Percentiles rank a stretch among this genome's conserved stretches.
phyloP scores from a whole-genome alignment of 2,329 filamentous ascomycete genomes.

The Cladosporium colombiae region DNA sequence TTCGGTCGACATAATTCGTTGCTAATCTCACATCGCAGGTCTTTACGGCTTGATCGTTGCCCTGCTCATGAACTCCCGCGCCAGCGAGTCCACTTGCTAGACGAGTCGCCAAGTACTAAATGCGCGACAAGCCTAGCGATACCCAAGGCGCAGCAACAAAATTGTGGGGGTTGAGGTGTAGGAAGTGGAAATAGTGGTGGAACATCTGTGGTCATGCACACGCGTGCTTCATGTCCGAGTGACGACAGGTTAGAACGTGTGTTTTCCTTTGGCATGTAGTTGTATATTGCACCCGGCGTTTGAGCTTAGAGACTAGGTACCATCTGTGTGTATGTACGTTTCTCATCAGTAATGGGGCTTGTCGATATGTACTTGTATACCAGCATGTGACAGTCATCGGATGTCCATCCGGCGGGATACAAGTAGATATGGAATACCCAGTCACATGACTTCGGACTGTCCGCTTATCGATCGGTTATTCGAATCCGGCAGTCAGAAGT shows the following conservation, averaged over 20 bases:
- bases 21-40: constrained; percentile 57
- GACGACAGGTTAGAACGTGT: constrained; percentile 18
- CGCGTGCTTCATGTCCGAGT: constrained; percentile 7
- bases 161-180: constrained; percentile 4
- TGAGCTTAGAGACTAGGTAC: constrained; percentile 14
- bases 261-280: constrained; percentile 26
- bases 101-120: constrained; percentile 36
- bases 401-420: background rate
- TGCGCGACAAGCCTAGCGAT: constrained; percentile 25
- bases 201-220: constrained; percentile 13
- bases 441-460: background rate
- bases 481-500: background rate
- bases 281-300: constrained; percentile 30
- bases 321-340: constrained; percentile 23
- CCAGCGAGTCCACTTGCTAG: constrained; percentile 59
- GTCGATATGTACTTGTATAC: background rate
- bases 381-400: background rate
- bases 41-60: constrained; percentile 98
- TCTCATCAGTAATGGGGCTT: constrained; percentile 8
- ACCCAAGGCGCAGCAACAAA: constrained; percentile 25
- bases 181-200: constrained; percentile 3
- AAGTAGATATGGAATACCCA: background rate
- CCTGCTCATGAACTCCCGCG: constrained; percentile 99
- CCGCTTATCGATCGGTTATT: background rate
- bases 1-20: background rate